Evolutionary conservation across 2,329 filamentous ascomycete genomes (phyloP), one percentile per base, ranked within the genome.

Genomic region (Furcasterigmium sp.): DNA sequence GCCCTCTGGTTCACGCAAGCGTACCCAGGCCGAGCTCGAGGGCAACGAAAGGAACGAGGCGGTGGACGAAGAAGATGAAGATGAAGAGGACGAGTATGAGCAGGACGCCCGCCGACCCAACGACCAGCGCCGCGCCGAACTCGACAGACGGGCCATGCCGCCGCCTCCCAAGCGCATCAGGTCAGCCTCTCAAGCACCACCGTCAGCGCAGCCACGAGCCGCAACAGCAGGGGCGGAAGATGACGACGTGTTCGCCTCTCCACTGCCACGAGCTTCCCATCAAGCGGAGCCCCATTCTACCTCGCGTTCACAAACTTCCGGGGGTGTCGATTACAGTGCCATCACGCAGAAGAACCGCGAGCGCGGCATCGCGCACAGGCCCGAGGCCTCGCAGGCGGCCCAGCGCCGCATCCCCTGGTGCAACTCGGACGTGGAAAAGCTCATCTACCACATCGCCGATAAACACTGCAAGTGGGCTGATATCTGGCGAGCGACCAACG

Each of bases 371-470:
- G 56, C 54, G 7, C 65, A 68, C n/a, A n/a, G n/a, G n/a, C 51
- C 44, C 46, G 34, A 61, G 62, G 39, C 53, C 51, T 36, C 26
- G 36, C 30, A 25, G 34, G 46, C 8, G 26, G 46, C 21, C 19
- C 54, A 51, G 39, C 55, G 52, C 26, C 65, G 65, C 30, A 41
- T 52, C 17, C 52, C 55, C 8, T 79, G 75, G 75, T 64, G 64
- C 21, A 51, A 60, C 9, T 43, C 53, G 8, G 75, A 79, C 50
- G 59, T 59, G 5, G 32, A 52, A 11, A 48, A 56, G 28, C 70
- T 79, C 36, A 53, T 76, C 25, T 49, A 59, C 7, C 62, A 69
- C 40, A 64, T 78, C 26, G 53, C 59, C 37, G 48, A 56, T 17
- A 59, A 59, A 43, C 53, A 56, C 18, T 68, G 62, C 52, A 62